Evolutionary conservation across 192 early-diverging fungal genomes (phyloP).

Genomic region (Jimgerdemannia lactiflua): DNA sequence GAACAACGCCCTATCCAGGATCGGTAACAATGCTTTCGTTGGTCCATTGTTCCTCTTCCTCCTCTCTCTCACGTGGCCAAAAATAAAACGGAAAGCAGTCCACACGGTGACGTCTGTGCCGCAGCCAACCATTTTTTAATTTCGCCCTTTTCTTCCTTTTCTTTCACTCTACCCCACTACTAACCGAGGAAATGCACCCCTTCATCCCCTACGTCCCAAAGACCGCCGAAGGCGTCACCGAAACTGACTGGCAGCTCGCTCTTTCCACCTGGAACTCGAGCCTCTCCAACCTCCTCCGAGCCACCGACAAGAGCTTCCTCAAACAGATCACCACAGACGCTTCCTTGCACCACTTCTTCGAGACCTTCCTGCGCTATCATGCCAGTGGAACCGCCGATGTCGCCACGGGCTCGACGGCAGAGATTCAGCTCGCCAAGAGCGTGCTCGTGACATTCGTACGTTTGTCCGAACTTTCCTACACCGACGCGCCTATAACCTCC

Average conservation of each 20-base stretch:
- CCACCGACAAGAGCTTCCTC: constrained; percentile 23
- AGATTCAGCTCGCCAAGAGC: constrained; percentile 23
- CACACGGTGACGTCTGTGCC: no score
- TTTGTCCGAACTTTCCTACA: constrained; percentile 15
- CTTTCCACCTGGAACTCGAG: constrained; percentile 34
- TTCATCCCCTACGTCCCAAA: neutral
- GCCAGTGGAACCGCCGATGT: constrained; percentile 19
- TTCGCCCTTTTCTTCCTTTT: no score
- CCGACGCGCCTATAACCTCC: constrained; percentile 5
- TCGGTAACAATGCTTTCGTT: no score
- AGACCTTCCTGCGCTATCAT: constrained; percentile 32
- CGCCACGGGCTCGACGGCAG: constrained; percentile 24
- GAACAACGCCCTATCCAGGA: no score
- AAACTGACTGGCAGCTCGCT: constrained; percentile 27
- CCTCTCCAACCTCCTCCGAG: constrained; percentile 24
- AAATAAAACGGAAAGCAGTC: no score
- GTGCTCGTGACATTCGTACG: constrained; percentile 29
- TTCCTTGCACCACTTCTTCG: constrained; percentile 22
- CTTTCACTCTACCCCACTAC: no score
- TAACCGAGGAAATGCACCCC: no score
- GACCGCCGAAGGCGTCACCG: constrained; percentile 15
- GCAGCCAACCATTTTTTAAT: no score
- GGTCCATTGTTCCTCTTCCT: no score
- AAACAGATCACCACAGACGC: constrained; percentile 18
- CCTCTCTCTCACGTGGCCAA: no score